These are phyloP conservation scores for Smittium mucronatum DNA, from an alignment of 371 early-diverging fungal genomes.

Conservation along the genomic window DNA sequence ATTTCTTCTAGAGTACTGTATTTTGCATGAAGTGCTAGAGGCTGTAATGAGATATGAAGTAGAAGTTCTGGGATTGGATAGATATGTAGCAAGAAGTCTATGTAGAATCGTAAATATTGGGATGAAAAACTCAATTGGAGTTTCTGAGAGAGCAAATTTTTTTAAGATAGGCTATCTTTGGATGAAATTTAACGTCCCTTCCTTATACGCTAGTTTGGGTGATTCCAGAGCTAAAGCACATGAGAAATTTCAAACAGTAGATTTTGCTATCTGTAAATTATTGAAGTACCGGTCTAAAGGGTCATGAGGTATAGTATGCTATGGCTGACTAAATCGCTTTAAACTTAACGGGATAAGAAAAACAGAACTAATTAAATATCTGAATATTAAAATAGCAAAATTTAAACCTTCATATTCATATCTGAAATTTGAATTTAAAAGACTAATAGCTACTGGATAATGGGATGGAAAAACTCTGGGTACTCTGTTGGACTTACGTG, in stretches of 20 bases:
- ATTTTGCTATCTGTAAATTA: background rate
- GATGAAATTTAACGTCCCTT: background rate
- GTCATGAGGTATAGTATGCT: background rate
- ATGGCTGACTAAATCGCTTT: background rate
- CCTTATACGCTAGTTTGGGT: background rate
- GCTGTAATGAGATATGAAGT: background rate
- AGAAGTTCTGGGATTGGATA: background rate
- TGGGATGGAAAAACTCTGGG: background rate
- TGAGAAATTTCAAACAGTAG: background rate
- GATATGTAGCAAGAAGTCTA: background rate
- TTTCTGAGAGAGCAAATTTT: background rate
- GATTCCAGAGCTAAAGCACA: background rate
- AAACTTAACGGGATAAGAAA: background rate
- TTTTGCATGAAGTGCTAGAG: background rate
- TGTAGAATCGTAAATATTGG: background rate
- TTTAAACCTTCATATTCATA: background rate
- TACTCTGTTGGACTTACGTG: background rate
- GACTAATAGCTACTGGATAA: background rate
- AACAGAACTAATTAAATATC: background rate
- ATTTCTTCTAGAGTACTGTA: background rate
- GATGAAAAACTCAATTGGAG: background rate
- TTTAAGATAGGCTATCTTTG: background rate
- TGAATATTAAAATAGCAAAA: background rate
- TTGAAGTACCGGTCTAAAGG: background rate
- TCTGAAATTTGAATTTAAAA: background rate